Percentiles rank a stretch among this genome's conserved stretches.
phyloP scores from a whole-genome alignment of 2,329 filamentous ascomycete species.

The Madurella fahalii region DNA sequence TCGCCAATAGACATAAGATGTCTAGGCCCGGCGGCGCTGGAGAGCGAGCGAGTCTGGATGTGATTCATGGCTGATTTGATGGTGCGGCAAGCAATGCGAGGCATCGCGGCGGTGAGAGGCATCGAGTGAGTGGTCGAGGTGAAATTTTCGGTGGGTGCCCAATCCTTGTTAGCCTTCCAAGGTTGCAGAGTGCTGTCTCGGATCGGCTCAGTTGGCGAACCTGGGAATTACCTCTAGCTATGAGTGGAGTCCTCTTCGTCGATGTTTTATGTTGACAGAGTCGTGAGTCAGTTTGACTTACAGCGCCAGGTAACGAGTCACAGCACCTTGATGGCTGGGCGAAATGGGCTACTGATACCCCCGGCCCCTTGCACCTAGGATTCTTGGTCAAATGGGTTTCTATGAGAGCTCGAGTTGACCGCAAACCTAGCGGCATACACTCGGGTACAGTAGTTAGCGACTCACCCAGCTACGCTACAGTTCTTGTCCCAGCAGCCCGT shows the following conservation, averaged over 20 bases:
- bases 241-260: not conserved
- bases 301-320: not conserved
- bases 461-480: too few relatives aligned
- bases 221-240: not conserved
- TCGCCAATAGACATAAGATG: constrained; percentile 92
- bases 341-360: not conserved
- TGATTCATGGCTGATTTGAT: constrained; percentile 27
- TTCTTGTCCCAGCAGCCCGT: too few relatives aligned
- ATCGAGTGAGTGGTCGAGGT: not conserved
- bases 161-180: not conserved
- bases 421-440: too few relatives aligned
- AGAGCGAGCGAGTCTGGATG: constrained; percentile 43
- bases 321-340: not conserved
- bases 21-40: constrained; percentile 52
- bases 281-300: not conserved
- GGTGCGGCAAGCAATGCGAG: constrained; percentile 24
- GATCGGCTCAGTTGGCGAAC: not conserved
- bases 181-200: not conserved
- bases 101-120: constrained; percentile 19
- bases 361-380: too few relatives aligned
- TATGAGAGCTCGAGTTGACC: too few relatives aligned
- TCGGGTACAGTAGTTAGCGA: too few relatives aligned
- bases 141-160: not conserved
- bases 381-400: too few relatives aligned
- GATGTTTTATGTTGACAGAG: not conserved